phyloP scores from a whole-genome alignment of 225 moss, liverwort and hornwort genomes.

The Asterella californica region DNA sequence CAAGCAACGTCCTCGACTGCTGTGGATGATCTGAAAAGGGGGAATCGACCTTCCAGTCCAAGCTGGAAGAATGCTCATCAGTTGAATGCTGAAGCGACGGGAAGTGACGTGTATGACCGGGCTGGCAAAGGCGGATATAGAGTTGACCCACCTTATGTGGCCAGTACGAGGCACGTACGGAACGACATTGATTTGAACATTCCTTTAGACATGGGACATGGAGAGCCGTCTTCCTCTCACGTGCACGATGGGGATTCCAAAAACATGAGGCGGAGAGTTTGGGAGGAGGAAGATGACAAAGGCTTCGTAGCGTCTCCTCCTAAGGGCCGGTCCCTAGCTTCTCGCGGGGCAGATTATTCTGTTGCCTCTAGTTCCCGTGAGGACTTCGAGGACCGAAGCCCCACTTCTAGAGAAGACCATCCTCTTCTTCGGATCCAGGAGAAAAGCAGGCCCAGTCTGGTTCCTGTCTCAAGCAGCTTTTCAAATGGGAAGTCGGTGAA shows the following conservation, averaged over 20 bases:
- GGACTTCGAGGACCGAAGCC: slow-evolving; percentile 14
- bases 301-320: slow-evolving; percentile 22
- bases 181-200: slow-evolving; percentile 40
- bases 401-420: slow-evolving; percentile 25
- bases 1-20: slow-evolving; percentile 14
- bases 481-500: slow-evolving; percentile 24
- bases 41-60: slow-evolving; percentile 28
- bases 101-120: slow-evolving; percentile 22
- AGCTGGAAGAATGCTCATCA: slow-evolving; percentile 27
- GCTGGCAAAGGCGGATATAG: slow-evolving; percentile 26
- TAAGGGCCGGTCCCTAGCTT: slow-evolving; percentile 25
- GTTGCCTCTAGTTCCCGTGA: slow-evolving; percentile 3
- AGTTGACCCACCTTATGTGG: slow-evolving; percentile 20
- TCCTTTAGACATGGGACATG: slow-evolving; percentile 29
- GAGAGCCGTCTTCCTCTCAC: slow-evolving; percentile 20
- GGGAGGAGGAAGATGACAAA: slow-evolving; percentile 28
- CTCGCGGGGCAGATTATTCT: slow-evolving; percentile 18
- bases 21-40: slow-evolving; percentile 29
- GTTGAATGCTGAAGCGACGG: background rate
- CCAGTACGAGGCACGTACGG: slow-evolving; percentile 29
- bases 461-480: slow-evolving; percentile 9
- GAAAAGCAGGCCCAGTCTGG: slow-evolving; percentile 14
- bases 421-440: slow-evolving; percentile 12
- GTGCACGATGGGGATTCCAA: slow-evolving; percentile 28
- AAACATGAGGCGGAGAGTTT: slow-evolving; percentile 16